Conservation (phyloP, 1,284 basidiomycete species). For the Ceratobasidium sp. region DNA sequence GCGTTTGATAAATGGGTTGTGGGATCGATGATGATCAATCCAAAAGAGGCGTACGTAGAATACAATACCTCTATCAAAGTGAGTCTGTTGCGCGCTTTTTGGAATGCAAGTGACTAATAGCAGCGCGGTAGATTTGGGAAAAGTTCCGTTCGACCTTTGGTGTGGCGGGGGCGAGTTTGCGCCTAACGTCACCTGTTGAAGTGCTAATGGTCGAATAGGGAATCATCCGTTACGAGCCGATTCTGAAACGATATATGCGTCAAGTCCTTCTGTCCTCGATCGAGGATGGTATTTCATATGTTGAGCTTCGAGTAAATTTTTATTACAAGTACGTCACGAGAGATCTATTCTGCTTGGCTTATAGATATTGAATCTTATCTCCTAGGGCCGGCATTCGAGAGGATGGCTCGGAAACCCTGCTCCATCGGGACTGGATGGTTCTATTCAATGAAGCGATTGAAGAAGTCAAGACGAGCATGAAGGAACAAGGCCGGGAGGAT, state of each 20-base stretch:
- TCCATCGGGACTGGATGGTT: constrained; percentile 72
- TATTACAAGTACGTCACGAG: constrained; percentile 63
- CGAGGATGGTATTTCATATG: constrained; percentile 79
- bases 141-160: constrained; percentile 71
- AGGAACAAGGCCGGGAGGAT: constrained; percentile 63
- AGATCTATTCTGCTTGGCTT: background rate
- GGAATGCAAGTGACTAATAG: background rate
- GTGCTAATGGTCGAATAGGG: constrained; percentile 58
- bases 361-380: background rate
- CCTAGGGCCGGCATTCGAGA: constrained; percentile 65
- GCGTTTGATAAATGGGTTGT: constrained; percentile 78
- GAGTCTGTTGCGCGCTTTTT: constrained; percentile 9
- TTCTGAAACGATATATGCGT: constrained; percentile 70
- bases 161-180: constrained; percentile 63
- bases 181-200: background rate
- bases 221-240: constrained; percentile 68
- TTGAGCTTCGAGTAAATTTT: constrained; percentile 80
- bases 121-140: constrained; percentile 72
- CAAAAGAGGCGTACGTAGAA: constrained; percentile 75
- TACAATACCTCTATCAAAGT: constrained; percentile 77
- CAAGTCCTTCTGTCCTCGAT: constrained; percentile 74
- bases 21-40: constrained; percentile 72
- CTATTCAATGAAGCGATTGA: constrained; percentile 70
- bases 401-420: constrained; percentile 69
- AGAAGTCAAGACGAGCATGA: constrained; percentile 68